Percentiles rank a stretch among this genome's conserved stretches.
phyloP scores from a whole-genome alignment of 345 rosid species.

The Streptanthus diversifolius region DNA sequence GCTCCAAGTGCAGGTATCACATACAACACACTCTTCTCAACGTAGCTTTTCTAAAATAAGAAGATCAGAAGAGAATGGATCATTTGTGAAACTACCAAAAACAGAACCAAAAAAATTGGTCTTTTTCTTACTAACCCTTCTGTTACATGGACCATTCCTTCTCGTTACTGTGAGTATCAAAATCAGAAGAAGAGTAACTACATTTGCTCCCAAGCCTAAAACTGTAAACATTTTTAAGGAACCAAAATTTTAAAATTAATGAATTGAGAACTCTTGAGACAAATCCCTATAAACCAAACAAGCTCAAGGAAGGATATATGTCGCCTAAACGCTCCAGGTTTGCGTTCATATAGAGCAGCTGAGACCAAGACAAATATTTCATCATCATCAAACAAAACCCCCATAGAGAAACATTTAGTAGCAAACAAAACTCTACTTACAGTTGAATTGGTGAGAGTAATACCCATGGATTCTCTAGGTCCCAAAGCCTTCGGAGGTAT shows the following conservation, averaged over 20 bases:
- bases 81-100: background rate
- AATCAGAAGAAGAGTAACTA: conserved; percentile 48
- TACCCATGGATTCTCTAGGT: conserved; percentile 24
- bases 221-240: conserved; percentile 53
- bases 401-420: background rate
- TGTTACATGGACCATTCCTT: conserved; percentile 33
- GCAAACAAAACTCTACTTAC: conserved; percentile 14
- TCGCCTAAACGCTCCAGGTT: conserved; percentile 18
- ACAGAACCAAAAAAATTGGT: background rate
- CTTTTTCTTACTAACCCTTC: conserved; percentile 39
- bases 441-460: background rate
- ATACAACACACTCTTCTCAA: conserved; percentile 48
- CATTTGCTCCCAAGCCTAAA: conserved; percentile 59
- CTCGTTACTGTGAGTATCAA: conserved; percentile 41
- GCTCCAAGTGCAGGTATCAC: conserved; percentile 58
- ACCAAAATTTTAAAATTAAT: conserved; percentile 7
- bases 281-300: background rate
- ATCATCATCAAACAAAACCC: background rate
- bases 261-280: background rate
- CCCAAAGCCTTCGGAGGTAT: conserved; percentile 8
- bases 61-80: background rate
- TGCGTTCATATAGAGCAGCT: conserved; percentile 13
- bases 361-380: conserved; percentile 1
- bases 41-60: conserved; percentile 40
- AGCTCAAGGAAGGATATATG: conserved; percentile 19